Evolutionary conservation across 768 basidiomycete species (phyloP).

Genomic region (Heimioporus sp.): DNA sequence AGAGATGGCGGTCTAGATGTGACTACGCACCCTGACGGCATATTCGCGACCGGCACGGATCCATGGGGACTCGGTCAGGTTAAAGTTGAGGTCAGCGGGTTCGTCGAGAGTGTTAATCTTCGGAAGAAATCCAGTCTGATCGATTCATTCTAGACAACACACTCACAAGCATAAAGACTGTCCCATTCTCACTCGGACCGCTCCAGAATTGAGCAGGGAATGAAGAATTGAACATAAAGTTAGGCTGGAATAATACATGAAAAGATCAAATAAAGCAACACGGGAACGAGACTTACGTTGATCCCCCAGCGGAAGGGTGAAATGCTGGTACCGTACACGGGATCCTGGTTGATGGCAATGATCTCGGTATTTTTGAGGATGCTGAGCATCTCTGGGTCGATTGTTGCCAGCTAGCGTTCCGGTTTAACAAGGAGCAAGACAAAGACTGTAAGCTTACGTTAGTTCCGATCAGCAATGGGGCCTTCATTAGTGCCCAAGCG

Average conservation of each 20-base stretch:
- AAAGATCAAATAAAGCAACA: background rate
- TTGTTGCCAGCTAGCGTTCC: slow-evolving; percentile 43
- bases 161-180: slow-evolving; percentile 63
- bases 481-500: slow-evolving; percentile 68
- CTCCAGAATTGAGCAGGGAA: slow-evolving; percentile 70
- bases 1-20: background rate
- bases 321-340: slow-evolving; percentile 57
- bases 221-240: slow-evolving; percentile 37
- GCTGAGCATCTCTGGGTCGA: slow-evolving; percentile 47
- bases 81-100: slow-evolving; percentile 57
- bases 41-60: slow-evolving; percentile 64
- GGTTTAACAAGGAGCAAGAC: background rate
- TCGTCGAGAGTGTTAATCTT: slow-evolving; percentile 35
- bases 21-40: slow-evolving; percentile 48
- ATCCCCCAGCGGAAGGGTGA: slow-evolving; percentile 69
- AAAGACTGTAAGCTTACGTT: slow-evolving; percentile 36
- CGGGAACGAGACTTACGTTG: slow-evolving; percentile 42
- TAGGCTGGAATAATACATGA: slow-evolving; percentile 23
- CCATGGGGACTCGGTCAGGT: slow-evolving; percentile 67
- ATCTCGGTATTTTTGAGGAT: slow-evolving; percentile 63
- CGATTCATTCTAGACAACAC: background rate
- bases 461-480: slow-evolving; percentile 62
- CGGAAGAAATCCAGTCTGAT: too few relatives aligned
- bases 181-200: slow-evolving; percentile 59
- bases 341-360: slow-evolving; percentile 65